A percentile compares a stretch with the other conserved stretches of the same genome.
Conservation (phyloP, 768 basidiomycete genomes). For the Udeniomyces megalosporus region DNA sequence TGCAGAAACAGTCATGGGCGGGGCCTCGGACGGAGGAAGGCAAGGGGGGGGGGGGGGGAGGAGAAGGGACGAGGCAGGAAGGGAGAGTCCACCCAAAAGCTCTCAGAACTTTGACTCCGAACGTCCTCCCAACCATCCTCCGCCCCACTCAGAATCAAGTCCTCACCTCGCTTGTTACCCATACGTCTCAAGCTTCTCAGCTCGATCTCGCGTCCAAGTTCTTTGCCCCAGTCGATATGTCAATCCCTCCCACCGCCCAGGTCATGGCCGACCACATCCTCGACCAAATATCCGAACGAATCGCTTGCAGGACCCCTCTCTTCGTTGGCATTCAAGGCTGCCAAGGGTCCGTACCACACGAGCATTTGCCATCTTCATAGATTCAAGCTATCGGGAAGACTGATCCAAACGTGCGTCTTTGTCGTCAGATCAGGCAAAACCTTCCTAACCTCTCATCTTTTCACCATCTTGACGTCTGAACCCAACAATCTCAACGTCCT, state of each 20-base stretch:
- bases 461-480: constrained; percentile 27
- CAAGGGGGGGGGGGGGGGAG: neutral
- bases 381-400: no score
- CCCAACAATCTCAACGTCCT: constrained; percentile 9
- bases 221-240: neutral
- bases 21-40: no score
- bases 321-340: constrained; percentile 84
- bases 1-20: constrained; percentile 1
- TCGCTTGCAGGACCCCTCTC: constrained; percentile 36
- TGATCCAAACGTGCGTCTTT: neutral
- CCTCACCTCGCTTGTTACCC: neutral
- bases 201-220: neutral
- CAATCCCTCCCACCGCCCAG: neutral
- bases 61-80: neutral
- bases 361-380: no score
- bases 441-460: constrained; percentile 48
- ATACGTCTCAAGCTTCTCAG: neutral
- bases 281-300: neutral
- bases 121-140: no score
- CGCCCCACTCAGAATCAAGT: no score
- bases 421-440: constrained; percentile 45
- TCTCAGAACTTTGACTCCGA: no score
- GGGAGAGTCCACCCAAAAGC: no score
- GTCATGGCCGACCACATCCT: constrained; percentile 10
- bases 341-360: constrained; percentile 79